These are phyloP conservation scores for Coemansia sp. DNA, from an alignment of 192 early-diverging fungal genomes.

Conservation along the genomic window DNA sequence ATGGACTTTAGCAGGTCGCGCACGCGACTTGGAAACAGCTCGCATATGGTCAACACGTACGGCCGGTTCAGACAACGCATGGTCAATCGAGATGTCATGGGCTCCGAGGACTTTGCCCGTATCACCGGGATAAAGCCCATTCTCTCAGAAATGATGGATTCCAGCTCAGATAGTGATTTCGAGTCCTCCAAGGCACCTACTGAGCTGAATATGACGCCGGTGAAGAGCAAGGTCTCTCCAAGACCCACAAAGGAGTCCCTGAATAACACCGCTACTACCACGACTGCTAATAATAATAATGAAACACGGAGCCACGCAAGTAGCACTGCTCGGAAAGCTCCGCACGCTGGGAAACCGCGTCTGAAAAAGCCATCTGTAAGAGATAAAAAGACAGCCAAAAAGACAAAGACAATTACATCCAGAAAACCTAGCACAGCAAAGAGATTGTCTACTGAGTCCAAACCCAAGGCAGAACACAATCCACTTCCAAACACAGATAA, in stretches of 20 bases:
- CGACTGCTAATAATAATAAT: background rate
- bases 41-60: slow-evolving; percentile 52
- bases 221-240: background rate
- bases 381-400: background rate
- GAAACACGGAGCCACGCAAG: background rate
- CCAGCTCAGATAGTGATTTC: slow-evolving; percentile 50
- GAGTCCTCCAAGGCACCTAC: slow-evolving; percentile 7
- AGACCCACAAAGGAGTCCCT: background rate
- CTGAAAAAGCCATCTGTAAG: background rate
- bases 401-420: background rate
- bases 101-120: slow-evolving; percentile 41
- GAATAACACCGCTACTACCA: background rate
- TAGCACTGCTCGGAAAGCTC: background rate
- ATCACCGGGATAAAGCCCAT: slow-evolving; percentile 26
- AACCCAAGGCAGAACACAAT: background rate
- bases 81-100: slow-evolving; percentile 30
- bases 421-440: background rate
- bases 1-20: slow-evolving; percentile 49
- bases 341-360: background rate
- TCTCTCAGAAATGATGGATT: slow-evolving; percentile 37
- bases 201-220: background rate
- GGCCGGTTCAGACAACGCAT: slow-evolving; percentile 46
- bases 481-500: background rate
- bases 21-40: slow-evolving; percentile 23
- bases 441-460: background rate